Evolutionary conservation across 768 basidiomycete species (phyloP).

Genomic region (Pisolithus albus): DNA sequence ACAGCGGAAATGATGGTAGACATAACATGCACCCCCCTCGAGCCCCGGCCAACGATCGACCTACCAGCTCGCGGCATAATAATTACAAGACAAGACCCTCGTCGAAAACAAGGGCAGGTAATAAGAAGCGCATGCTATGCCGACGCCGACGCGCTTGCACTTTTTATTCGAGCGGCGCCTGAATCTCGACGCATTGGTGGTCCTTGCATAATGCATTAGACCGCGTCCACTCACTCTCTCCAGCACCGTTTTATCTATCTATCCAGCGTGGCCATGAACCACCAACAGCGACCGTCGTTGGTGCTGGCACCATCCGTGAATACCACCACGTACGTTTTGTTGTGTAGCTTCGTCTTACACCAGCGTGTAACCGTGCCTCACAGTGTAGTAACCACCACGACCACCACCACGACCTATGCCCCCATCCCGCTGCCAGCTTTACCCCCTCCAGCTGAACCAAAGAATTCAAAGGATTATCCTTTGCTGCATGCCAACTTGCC

Average conservation of each 20-base stretch:
- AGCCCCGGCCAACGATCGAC: background rate
- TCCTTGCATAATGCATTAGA: slow-evolving; percentile 18
- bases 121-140: slow-evolving; percentile 19
- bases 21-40: no score
- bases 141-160: slow-evolving; percentile 3
- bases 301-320: slow-evolving; percentile 76
- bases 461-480: slow-evolving; percentile 76
- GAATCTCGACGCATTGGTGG: slow-evolving; percentile 11
- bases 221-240: slow-evolving; percentile 20
- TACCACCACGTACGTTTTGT: slow-evolving; percentile 67
- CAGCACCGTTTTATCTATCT: slow-evolving; percentile 19
- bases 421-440: slow-evolving; percentile 77
- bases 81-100: no score
- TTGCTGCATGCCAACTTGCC: slow-evolving; percentile 72
- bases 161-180: slow-evolving; percentile 19
- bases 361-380: slow-evolving; percentile 19
- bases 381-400: slow-evolving; percentile 88
- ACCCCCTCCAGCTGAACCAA: slow-evolving; percentile 63
- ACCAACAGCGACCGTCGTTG: slow-evolving; percentile 57
- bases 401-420: slow-evolving; percentile 83
- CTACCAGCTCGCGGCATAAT: background rate
- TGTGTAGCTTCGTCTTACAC: slow-evolving; percentile 1
- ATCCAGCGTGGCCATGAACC: slow-evolving; percentile 45
- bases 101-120: slow-evolving; percentile 1
- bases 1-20: no score